Percentiles rank a stretch among this genome's conserved stretches.
phyloP scores from a whole-genome alignment of 768 basidiomycete species.

The Russula griseocarnosa region DNA sequence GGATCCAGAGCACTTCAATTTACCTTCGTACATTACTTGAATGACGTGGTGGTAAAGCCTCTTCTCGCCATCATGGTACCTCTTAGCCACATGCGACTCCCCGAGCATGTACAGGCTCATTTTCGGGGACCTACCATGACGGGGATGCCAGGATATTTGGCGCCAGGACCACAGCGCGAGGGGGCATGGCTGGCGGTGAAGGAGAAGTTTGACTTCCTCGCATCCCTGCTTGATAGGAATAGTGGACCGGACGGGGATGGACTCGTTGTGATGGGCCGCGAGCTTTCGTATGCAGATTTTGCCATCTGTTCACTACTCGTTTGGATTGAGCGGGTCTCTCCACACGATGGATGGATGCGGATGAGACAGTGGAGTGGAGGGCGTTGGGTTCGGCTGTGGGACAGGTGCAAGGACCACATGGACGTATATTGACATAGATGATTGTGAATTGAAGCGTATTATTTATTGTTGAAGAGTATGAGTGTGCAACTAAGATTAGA shows the following conservation, averaged over 20 bases:
- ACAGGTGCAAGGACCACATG: conserved; percentile 62
- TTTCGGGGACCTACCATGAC: conserved; percentile 35
- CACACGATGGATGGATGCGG: conserved; percentile 69
- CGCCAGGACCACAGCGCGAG: conserved; percentile 49
- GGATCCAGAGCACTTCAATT: conserved; percentile 64
- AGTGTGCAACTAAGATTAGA: background rate
- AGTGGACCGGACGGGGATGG: conserved; percentile 55
- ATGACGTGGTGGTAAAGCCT: conserved; percentile 61
- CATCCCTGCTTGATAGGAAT: conserved; percentile 66
- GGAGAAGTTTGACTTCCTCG: conserved; percentile 63
- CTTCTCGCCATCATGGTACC: conserved; percentile 69
- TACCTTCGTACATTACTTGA: conserved; percentile 66
- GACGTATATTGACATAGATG: conserved; percentile 48
- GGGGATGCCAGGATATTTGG: conserved; percentile 25
- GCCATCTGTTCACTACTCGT: conserved; percentile 66
- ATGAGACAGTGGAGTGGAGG: conserved; percentile 69
- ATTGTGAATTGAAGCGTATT: background rate
- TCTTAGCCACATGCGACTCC: conserved; percentile 57
- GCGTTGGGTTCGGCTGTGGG: conserved; percentile 59
- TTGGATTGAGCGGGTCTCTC: conserved; percentile 69
- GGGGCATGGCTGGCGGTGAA: conserved; percentile 61
- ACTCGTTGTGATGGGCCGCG: conserved; percentile 58
- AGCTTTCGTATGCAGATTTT: conserved; percentile 71
- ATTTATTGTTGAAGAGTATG: background rate
- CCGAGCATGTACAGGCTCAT: conserved; percentile 51